Evolutionary conservation across 2,329 filamentous ascomycete species (phyloP), one percentile per base, ranked within the genome.

Genomic region (Verticillium isaacii): DNA sequence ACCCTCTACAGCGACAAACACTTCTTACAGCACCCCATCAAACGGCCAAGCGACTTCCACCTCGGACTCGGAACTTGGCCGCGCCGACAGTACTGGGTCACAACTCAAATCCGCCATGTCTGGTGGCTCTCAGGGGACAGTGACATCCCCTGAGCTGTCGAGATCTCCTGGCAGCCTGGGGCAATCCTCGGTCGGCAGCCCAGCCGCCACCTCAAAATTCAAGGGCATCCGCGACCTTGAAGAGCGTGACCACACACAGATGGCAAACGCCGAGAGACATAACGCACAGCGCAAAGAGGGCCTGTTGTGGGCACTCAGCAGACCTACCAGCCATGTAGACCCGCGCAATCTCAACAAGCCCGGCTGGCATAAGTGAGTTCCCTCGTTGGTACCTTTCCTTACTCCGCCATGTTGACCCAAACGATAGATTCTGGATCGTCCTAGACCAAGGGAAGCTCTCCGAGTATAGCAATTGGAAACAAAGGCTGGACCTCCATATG

Each of bases 401-500:
- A 14, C 8, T 9, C 7, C 12, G n/a, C 19, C 8, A 29, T 45
- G 9, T 45, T 50, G 19, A 50, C 45, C 45, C 14, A 0, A n/a
- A 23, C 7, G 2, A 17, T n/a, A 96, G 93, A 72, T 99, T 98
- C 77, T 99, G 95, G 95, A 96, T 99, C 66, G 95, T 99, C 2
- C 82, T 99, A 55, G 96, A 98, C 73, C 93, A 97, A 75, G 95
- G 95, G 29, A 97, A 95, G 73, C 83, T 99, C 17, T 97, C 94
- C 1, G 95, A 99, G 72, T 99, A 99, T 76, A 97, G 93, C 73
- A 98, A 99, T 74, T 99, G 95, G 95, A 99, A 99, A 77, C 92
- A 99, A 73, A 94, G 88, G 73, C 85, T 99, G 29, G 95, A 99
- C 75, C 81, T 98, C 32, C 96, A 99, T 73, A 98, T 97, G 87